Base-by-base conservation (phyloP, 108 stramenopile genomes). In the Licmophora abbreviata region DNA sequence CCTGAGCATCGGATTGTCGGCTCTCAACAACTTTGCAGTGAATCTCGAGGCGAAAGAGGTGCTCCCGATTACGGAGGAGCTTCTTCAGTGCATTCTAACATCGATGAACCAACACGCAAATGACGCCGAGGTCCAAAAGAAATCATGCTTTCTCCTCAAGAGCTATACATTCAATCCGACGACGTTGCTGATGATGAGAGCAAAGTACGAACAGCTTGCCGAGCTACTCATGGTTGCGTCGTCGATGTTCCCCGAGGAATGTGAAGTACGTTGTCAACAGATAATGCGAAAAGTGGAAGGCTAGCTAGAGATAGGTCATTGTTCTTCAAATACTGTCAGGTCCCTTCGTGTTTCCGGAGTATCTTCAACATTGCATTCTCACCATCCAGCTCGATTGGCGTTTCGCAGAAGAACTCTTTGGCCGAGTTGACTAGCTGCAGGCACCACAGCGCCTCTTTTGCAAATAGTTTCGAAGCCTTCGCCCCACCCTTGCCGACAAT, bases 11-110 rank as follows among this genome's bases (percentile, higher is more conserved):
- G 64, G 47, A 5, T 31, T 54, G 26, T 59, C 58, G 1, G 66
- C 66, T n/a, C 36, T 60, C 33, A 67, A 67, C 36, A 59, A 59
- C 29, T 59, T 67, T 29, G 66, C 66, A 21, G 50, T 67, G 8
- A 53, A 67, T 31, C 33, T 43, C 23, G 18, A 30, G 20, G 49
- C 52, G 6, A 59, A 45, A 33, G 29, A 34, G n/a, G 54, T 9
- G 29, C 36, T 1, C 18, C 38, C 20, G 46, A 45, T 54, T 23
- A 52, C 44, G 9, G 50, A 44, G 11, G 31, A 54, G 14, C 32
- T 37, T 8, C 25, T 59, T 23, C 36, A 44, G 7, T 53, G 48
- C 34, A 44, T 45, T n/a, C n/a, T 54, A 12, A 32, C 40, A 5
- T 55, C 64, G 20, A 67, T 67, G 66, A 33, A 17, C 30, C 41